These are phyloP conservation scores for Areca catechu DNA, from an alignment of 176 grass and related monocot species.

Conservation along the genomic window DNA sequence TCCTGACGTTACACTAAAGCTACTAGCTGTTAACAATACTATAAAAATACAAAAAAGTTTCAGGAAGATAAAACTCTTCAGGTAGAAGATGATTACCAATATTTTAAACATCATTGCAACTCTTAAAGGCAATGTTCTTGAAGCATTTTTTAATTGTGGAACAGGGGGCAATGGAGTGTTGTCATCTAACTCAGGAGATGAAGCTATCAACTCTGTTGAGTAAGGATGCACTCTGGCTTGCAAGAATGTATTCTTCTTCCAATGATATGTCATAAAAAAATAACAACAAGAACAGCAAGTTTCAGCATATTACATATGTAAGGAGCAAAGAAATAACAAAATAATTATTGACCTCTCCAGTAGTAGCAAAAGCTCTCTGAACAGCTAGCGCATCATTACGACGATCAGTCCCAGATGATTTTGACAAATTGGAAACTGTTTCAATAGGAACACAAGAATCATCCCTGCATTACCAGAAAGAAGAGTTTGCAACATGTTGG, in stretches of 20 bases:
- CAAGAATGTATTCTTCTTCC: constrained; percentile 51
- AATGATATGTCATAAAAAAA: constrained; percentile 4
- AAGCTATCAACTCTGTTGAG: constrained; percentile 56
- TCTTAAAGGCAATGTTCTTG: constrained; percentile 60
- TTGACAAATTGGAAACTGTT: constrained; percentile 31
- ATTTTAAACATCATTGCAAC: constrained; percentile 87
- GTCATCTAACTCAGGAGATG: constrained; percentile 38
- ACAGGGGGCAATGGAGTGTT: constrained; percentile 24
- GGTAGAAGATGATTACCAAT: constrained; percentile 39
- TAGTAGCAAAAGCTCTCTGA: constrained; percentile 78
- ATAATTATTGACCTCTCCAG: constrained; percentile 45
- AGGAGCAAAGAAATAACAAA: constrained; percentile 2
- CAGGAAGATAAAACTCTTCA: too few relatives aligned
- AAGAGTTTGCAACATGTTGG: constrained; percentile 3
- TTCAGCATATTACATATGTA: too few relatives aligned
- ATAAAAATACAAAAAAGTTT: too few relatives aligned
- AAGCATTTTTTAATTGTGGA: constrained; percentile 45
- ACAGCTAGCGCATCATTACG: constrained; percentile 72
- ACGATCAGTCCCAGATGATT: constrained; percentile 54
- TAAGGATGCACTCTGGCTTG: constrained; percentile 54
- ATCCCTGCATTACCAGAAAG: constrained; percentile 44
- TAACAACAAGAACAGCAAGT: too few relatives aligned
- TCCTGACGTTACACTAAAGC: too few relatives aligned
- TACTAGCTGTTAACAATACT: too few relatives aligned
- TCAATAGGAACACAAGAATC: constrained; percentile 52